Evolutionary conservation across 2,329 filamentous ascomycete species (phyloP).

Genomic region (Colletotrichum scovillei): DNA sequence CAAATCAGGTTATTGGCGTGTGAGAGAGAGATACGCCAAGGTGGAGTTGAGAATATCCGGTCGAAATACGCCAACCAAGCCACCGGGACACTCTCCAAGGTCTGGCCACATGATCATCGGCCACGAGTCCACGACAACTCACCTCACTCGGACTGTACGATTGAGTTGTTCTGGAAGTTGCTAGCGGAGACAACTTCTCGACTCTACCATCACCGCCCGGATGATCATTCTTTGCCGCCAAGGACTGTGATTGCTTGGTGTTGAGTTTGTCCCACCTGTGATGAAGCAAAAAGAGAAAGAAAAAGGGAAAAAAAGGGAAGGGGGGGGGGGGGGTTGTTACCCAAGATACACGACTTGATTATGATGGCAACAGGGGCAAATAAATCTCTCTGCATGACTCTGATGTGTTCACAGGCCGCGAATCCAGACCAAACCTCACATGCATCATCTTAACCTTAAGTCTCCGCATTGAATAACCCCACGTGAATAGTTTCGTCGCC

Average conservation of each 20-base stretch:
- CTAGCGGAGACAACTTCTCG: not conserved
- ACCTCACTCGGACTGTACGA: not conserved
- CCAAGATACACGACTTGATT: not conserved
- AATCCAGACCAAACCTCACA: not conserved
- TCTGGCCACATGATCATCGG: not conserved
- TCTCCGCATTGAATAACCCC: not conserved
- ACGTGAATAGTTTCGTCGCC: not conserved
- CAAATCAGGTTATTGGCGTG: not conserved
- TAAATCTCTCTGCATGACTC: not conserved
- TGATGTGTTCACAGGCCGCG: not conserved
- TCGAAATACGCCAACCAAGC: not conserved
- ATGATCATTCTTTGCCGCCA: not conserved
- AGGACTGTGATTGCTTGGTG: not conserved
- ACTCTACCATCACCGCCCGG: not conserved
- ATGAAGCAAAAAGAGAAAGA: not conserved
- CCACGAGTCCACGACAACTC: not conserved
- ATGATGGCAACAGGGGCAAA: not conserved
- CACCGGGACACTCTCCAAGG: not conserved
- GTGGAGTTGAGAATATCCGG: conserved; percentile 32
- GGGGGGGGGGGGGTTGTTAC: too few relatives aligned
- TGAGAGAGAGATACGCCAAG: not conserved
- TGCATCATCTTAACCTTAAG: not conserved
- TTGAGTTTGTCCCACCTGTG: not conserved
- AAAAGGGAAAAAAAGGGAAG: too few relatives aligned
- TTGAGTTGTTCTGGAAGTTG: not conserved